Conservation (phyloP, 2,329 filamentous ascomycete genomes). For the Rhynchosporium graminicola region DNA sequence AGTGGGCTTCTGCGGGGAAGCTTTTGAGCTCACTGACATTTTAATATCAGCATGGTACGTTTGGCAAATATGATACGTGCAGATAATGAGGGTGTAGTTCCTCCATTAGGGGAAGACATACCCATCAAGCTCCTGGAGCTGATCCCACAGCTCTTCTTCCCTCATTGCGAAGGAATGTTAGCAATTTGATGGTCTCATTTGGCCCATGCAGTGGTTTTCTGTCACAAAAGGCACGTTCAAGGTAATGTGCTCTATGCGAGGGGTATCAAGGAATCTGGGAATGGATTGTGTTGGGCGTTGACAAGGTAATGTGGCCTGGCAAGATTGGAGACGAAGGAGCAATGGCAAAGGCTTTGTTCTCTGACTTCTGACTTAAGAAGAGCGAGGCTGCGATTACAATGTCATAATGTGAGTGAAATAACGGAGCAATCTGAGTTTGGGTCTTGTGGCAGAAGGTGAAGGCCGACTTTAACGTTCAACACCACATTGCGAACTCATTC, state of each 20-base stretch:
- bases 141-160: constrained; percentile 40
- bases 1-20: constrained; percentile 51
- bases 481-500: not conserved
- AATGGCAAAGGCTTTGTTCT: not conserved
- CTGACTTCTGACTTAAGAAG: not conserved
- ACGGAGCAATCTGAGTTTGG: not conserved
- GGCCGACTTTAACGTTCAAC: not conserved
- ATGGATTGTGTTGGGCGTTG: constrained; percentile 1
- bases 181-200: constrained; percentile 19
- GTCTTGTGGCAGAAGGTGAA: constrained; percentile 7
- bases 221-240: not conserved
- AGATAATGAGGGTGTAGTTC: not conserved
- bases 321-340: not conserved
- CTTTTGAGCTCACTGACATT: constrained; percentile 37
- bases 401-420: not conserved
- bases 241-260: constrained; percentile 1
- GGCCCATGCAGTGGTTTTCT: constrained; percentile 16
- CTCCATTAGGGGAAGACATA: constrained; percentile 20
- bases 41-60: constrained; percentile 11
- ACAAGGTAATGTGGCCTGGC: not conserved
- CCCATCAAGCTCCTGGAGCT: constrained; percentile 38
- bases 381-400: not conserved
- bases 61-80: not conserved
- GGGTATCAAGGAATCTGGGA: not conserved
- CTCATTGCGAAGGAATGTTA: constrained; percentile 30